Conservation (phyloP, 1,284 basidiomycete genomes). For the Sporisorium sorghi region DNA sequence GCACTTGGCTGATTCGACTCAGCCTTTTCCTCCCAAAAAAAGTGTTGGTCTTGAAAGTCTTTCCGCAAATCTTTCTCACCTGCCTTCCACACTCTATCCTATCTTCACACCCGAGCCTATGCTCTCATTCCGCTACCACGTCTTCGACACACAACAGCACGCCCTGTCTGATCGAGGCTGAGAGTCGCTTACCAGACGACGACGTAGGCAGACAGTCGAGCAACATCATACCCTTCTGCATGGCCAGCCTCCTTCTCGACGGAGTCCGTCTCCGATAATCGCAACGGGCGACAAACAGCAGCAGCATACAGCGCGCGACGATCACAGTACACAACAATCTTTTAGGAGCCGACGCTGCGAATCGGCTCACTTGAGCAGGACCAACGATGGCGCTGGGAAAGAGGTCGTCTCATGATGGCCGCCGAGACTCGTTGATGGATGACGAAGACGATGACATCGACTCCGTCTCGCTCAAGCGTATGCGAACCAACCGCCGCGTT, state of each 20-base stretch:
- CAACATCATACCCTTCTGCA: not conserved
- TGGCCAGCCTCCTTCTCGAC: not conserved
- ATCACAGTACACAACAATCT: not conserved
- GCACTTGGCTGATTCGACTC: constrained; percentile 10
- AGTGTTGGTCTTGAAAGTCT: constrained; percentile 37
- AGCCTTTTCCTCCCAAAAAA: constrained; percentile 10
- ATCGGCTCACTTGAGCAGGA: not conserved
- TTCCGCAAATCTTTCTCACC: constrained; percentile 13
- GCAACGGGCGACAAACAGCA: not conserved
- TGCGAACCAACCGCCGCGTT: constrained; percentile 14
- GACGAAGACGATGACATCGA: constrained; percentile 39
- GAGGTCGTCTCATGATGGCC: constrained; percentile 16
- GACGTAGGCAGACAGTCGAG: not conserved
- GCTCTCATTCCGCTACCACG: not conserved
- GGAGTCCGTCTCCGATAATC: not conserved
- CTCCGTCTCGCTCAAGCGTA: constrained; percentile 32
- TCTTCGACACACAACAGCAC: not conserved
- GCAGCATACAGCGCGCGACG: not conserved
- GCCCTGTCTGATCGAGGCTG: not conserved
- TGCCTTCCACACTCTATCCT: not conserved
- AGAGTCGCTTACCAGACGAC: not conserved
- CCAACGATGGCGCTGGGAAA: constrained; percentile 34
- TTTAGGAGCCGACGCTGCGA: not conserved
- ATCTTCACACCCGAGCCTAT: not conserved
- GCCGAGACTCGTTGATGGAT: constrained; percentile 10